A percentile compares a stretch with the other conserved stretches of the same genome.
Conservation (phyloP, 257 asterid species). For the Schizonepeta tenuifolia region DNA sequence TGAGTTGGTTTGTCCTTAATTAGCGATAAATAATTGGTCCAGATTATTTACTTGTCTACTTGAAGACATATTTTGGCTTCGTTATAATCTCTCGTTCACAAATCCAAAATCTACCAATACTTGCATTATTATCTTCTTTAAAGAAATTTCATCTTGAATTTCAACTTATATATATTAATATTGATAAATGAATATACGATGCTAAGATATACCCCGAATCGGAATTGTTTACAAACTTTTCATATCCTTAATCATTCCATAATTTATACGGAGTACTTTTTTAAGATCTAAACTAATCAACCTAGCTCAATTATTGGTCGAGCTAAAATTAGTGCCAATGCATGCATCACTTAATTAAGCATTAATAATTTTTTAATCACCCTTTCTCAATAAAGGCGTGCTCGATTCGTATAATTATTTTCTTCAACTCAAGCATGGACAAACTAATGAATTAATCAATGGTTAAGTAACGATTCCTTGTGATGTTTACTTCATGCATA, state of each 20-base stretch:
- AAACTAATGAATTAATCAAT: conserved; percentile 17
- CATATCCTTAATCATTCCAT: too few species aligned
- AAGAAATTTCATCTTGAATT: too few species aligned
- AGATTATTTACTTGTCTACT: not conserved
- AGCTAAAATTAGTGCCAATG: not conserved
- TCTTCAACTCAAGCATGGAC: conserved; percentile 30
- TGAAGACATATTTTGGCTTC: not conserved
- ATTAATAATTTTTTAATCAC: not conserved
- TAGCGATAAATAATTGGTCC: too few species aligned
- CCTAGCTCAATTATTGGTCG: conserved; percentile 3
- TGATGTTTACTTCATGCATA: conserved; percentile 18
- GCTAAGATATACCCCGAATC: too few species aligned
- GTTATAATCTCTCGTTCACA: too few species aligned
- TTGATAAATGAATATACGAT: too few species aligned
- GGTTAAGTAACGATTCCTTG: conserved; percentile 12
- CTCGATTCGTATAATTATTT: conserved; percentile 18
- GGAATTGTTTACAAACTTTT: too few species aligned
- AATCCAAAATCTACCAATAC: too few species aligned
- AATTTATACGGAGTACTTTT: too few species aligned
- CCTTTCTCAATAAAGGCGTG: conserved; percentile 25
- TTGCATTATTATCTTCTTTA: too few species aligned
- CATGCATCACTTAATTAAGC: not conserved
- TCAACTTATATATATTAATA: too few species aligned
- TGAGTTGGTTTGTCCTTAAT: too few species aligned
- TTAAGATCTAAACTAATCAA: not conserved